Base-by-base conservation (phyloP, 2,329 filamentous ascomycete genomes). In the Eutypa lata region DNA sequence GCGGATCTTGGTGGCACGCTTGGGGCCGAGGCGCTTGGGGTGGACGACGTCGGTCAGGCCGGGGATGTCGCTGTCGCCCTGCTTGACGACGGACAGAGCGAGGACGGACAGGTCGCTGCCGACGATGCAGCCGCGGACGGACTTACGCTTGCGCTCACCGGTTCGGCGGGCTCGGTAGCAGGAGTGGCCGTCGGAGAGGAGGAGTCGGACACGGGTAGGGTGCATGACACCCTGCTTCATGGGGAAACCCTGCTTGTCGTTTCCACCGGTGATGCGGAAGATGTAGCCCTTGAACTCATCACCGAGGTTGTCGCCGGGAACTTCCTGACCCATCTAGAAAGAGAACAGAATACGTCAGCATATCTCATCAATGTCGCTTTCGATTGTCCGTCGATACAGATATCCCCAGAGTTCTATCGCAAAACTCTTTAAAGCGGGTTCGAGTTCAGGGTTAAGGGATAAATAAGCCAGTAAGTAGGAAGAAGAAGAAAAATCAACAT, bases 221-320 rank as follows among this genome's bases (percentile, higher is more conserved):
- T 96, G 90, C 86, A 99, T 93, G 77, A 96, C 90, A 85, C 94
- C 94, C 88, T 99, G 95, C 91, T 99, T 99, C 94, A 99, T 99
- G 70, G 94, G 94, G 87, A 99, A 99, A 83, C 94, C 94, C 86
- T 99, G 95, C 91, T 99, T 99, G 90, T 99, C 94, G 89, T 99
- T 99, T 76, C 95, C 94, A 74, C 94, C 95, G 71, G 94, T 99
- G 83, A 99, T 97, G 76, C 87, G 89, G 88, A 99, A 91, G 83
- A 99, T 88, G 85, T 99, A 99, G 79, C 94, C 94, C 86, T 97
- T 97, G 90, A 96, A 99, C 82, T 99, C 94, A 75, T 97, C 92
- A 73, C 94, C 94, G 72, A 99, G 85, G 74, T 87, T 89, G 82
- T 99, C 95, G 72, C 89, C 94, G 69, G 89, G 80, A 69, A 99